phyloP scores from a whole-genome alignment of 2,329 filamentous ascomycete genomes.

The Ambrosiella beaveri region DNA sequence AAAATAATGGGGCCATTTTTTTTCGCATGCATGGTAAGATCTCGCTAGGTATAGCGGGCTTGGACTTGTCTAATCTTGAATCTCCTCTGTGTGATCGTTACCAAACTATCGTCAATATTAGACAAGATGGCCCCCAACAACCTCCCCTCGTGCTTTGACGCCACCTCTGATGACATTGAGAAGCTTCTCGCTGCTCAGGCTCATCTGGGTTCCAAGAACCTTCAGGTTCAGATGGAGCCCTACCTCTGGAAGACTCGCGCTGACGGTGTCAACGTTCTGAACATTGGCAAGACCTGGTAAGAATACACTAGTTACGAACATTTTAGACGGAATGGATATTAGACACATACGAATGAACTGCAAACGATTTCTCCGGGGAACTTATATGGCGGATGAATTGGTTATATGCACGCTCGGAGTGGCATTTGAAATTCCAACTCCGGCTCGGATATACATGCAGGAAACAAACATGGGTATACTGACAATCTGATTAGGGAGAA shows the following conservation, averaged over 20 bases:
- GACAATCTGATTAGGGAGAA: slow-evolving; percentile 60
- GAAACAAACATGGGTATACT: slow-evolving; percentile 13
- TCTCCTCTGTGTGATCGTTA: slow-evolving; percentile 16
- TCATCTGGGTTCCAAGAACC: slow-evolving; percentile 97
- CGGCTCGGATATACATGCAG: neutral
- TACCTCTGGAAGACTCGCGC: slow-evolving; percentile 99
- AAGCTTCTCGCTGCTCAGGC: slow-evolving; percentile 93
- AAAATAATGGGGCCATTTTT: neutral
- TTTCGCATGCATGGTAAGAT: slow-evolving; percentile 14
- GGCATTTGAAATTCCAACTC: neutral
- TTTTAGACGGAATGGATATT: neutral
- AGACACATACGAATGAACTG: neutral
- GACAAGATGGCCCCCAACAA: slow-evolving; percentile 88
- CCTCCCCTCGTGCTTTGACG: slow-evolving; percentile 89
- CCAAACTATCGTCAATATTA: slow-evolving; percentile 23
- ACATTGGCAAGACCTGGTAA: slow-evolving; percentile 99
- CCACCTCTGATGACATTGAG: slow-evolving; percentile 97
- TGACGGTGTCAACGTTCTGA: slow-evolving; percentile 96
- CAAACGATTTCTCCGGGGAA: neutral
- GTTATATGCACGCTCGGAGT: neutral
- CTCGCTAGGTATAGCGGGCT: slow-evolving; percentile 23
- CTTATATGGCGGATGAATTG: neutral
- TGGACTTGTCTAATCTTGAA: slow-evolving; percentile 18
- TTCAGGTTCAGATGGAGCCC: slow-evolving; percentile 98
- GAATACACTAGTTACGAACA: slow-evolving; percentile 17